phyloP scores from a whole-genome alignment of 1,284 basidiomycete species.

The Ceratobasidium sp. region DNA sequence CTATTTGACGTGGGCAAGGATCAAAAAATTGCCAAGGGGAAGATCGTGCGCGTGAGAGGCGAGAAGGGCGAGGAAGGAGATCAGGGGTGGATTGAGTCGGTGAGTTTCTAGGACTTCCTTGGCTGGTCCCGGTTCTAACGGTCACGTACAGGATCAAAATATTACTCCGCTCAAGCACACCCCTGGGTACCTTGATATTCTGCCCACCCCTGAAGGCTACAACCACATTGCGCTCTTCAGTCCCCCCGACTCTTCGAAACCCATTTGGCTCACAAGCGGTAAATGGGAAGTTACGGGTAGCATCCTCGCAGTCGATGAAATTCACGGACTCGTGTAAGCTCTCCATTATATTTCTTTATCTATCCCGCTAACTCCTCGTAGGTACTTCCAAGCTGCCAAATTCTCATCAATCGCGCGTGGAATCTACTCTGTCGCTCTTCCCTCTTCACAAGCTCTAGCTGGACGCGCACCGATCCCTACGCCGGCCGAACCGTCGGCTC shows the following conservation, averaged over 20 bases:
- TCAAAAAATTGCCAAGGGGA: constrained; percentile 48
- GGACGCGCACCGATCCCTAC: constrained; percentile 53
- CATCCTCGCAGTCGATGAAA: constrained; percentile 79
- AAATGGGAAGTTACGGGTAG: constrained; percentile 88
- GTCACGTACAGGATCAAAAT: constrained; percentile 66
- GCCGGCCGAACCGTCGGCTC: constrained; percentile 62
- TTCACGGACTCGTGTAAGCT: constrained; percentile 78
- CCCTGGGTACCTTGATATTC: constrained; percentile 87
- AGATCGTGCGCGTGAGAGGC: constrained; percentile 80
- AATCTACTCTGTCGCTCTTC: constrained; percentile 81
- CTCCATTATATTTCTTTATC: constrained; percentile 17
- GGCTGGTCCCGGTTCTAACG: constrained; percentile 44
- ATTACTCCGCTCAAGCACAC: constrained; percentile 67
- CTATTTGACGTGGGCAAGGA: constrained; percentile 68
- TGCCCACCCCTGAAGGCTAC: constrained; percentile 83
- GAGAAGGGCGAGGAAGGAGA: constrained; percentile 87
- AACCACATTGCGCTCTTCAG: constrained; percentile 92
- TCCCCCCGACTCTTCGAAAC: constrained; percentile 74
- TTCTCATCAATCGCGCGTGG: constrained; percentile 87
- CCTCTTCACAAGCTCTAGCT: constrained; percentile 55
- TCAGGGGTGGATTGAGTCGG: constrained; percentile 91
- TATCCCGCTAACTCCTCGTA: constrained; percentile 54
- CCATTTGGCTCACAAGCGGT: constrained; percentile 87
- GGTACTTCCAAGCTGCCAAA: constrained; percentile 90
- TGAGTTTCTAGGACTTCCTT: constrained; percentile 57